Evolutionary conservation across 2,329 filamentous ascomycete species (phyloP).

Genomic region (Rhytidhysteron rufulum): DNA sequence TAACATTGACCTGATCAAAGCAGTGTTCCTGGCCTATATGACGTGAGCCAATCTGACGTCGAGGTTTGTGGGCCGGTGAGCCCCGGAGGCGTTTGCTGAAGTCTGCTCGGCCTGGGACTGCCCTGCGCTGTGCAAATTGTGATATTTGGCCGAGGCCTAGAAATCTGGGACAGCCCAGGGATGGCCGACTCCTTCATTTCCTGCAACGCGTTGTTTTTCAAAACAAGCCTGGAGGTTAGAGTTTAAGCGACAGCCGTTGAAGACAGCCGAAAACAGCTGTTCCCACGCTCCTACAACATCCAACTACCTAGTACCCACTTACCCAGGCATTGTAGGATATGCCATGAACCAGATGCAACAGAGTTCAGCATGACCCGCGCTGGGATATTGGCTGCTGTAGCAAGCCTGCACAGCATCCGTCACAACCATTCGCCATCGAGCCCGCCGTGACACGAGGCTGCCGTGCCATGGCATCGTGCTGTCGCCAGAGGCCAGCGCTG

Average conservation of each 20-base stretch:
- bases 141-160: too few species aligned
- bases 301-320: too few species aligned
- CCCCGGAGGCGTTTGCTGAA: slow-evolving; percentile 1
- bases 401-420: slow-evolving; percentile 16
- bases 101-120: slow-evolving; percentile 18
- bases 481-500: slow-evolving; percentile 13
- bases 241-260: slow-evolving; percentile 2
- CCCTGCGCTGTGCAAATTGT: slow-evolving; percentile 18
- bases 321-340: too few species aligned
- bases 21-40: neutral
- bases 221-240: slow-evolving; percentile 4
- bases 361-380: neutral
- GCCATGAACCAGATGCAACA: neutral
- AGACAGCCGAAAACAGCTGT: slow-evolving; percentile 6
- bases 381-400: slow-evolving; percentile 14
- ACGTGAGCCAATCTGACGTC: neutral
- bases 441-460: slow-evolving; percentile 19
- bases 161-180: too few species aligned
- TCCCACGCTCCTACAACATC: too few species aligned
- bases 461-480: slow-evolving; percentile 10
- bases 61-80: neutral
- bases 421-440: slow-evolving; percentile 9
- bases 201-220: slow-evolving; percentile 33
- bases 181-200: slow-evolving; percentile 32
- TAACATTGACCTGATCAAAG: too few species aligned